Evolutionary conservation across 495 filamentous ascomycete genomes (phyloP).

Genomic region (Aspergillus heteromorphus): DNA sequence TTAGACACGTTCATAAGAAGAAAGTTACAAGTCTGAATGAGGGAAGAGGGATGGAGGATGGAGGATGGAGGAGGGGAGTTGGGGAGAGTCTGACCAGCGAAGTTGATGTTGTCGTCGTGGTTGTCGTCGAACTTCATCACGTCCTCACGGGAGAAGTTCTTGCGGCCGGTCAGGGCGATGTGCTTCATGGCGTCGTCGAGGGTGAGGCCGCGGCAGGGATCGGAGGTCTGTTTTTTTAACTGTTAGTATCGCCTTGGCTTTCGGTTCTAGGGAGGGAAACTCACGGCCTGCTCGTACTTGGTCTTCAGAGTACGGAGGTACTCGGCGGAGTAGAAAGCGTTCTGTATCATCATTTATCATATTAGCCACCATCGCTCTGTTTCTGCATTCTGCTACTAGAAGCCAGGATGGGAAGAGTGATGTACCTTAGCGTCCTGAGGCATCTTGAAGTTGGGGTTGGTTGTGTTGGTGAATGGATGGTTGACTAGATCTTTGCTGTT

Average conservation of each 20-base stretch:
- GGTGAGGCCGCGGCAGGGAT: background rate
- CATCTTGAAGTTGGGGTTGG: background rate
- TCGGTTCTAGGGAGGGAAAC: background rate
- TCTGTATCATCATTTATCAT: too few relatives aligned
- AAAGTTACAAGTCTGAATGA: too few relatives aligned
- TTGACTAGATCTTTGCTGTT: background rate
- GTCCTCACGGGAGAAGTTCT: background rate
- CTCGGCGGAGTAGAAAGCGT: background rate
- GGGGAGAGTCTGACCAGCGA: background rate
- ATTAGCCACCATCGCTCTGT: background rate
- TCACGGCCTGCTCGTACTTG: background rate
- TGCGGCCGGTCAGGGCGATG: background rate
- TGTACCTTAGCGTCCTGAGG: background rate
- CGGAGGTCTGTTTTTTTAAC: background rate
- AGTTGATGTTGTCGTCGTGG: conserved; percentile 2
- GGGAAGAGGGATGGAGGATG: too few relatives aligned
- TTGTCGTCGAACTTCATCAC: background rate
- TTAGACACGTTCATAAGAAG: too few relatives aligned
- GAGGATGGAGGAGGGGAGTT: background rate
- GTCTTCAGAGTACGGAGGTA: background rate
- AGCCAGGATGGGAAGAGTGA: background rate
- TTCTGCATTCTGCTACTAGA: background rate
- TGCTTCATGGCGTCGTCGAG: background rate
- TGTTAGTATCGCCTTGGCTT: too few relatives aligned
- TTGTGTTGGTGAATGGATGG: background rate